Evolutionary conservation across 306 rosid genomes (phyloP).

Genomic region (Quercus bicolor): DNA sequence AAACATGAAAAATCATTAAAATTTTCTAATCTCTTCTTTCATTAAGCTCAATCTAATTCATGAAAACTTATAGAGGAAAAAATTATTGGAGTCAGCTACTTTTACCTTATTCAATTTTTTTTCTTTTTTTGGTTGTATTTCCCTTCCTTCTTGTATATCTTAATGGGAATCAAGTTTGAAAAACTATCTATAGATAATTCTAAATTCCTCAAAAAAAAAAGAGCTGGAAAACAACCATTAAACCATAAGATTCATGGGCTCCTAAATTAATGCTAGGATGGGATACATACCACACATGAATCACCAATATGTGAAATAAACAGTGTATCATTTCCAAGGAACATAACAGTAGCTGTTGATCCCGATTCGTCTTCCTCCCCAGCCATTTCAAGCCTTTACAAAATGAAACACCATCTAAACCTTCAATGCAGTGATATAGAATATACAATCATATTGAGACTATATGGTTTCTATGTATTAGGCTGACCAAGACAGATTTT

Average conservation of each 20-base stretch:
- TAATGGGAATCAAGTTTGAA: not conserved
- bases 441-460: constrained; percentile 31
- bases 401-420: constrained; percentile 61
- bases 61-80: not conserved
- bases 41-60: not conserved
- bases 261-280: not conserved
- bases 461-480: not conserved
- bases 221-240: not conserved
- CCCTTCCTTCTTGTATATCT: not conserved
- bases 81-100: not conserved
- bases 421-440: constrained; percentile 36
- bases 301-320: constrained; percentile 88
- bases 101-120: not conserved
- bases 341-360: constrained; percentile 75
- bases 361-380: constrained; percentile 81
- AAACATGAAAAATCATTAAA: not conserved
- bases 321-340: constrained; percentile 56
- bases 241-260: constrained; percentile 2
- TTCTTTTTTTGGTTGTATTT: not conserved
- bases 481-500: not conserved
- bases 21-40: not conserved
- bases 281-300: constrained; percentile 70
- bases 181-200: not conserved
- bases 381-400: constrained; percentile 78
- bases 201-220: not conserved